Evolutionary conservation across 1,139 yeast species (phyloP), one percentile per base, ranked within the genome.

Genomic region (Pichia sp.): DNA sequence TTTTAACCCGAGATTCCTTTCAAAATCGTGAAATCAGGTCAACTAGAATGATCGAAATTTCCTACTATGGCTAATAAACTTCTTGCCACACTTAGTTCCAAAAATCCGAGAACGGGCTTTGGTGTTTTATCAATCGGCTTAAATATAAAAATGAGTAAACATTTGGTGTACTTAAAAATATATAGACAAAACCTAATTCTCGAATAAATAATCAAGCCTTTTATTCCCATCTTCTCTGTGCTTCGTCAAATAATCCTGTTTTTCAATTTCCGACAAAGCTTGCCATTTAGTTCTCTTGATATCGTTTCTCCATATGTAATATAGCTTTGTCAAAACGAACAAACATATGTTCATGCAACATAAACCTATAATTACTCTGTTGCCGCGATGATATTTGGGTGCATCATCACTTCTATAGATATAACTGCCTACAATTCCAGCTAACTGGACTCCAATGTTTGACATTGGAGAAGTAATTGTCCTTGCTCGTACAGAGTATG

Each of bases 391-490:
- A 62, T 83, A 85, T 26, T 70, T 61, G 1, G 90, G 90, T 28
- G 73, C 74, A 62, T 85, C 90, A 47, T 74, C 75, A 0, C 66
- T 63, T 51, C 82, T 71, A 64, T 83, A 85, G 23, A 83, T 73
- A 58, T 82, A 78, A n/a, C 79, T 69, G 2, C 77, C 69, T 9
- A 76, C 70, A 50, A 83, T 77, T 44, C 70, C 66, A 1, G 83
- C 83, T 1, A 78, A 65, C 64, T 84, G 89, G 1, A 79, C 82
- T 58, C 73, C 73, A 70, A 83, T 82, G 61, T 83, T 85, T 64
- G 81, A 82, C 37, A 83, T 55, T 0, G 90, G 83, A 2, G 85
- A 76, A 23, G 82, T 73, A 10, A 83, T 76, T 0, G 88, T 77
- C 59, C 90, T 71, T 6, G 79, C 71, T 44, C 82, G 68, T 23